phyloP scores from a whole-genome alignment of 371 early-diverging fungal species.

The Syncephalastrum sp. region DNA sequence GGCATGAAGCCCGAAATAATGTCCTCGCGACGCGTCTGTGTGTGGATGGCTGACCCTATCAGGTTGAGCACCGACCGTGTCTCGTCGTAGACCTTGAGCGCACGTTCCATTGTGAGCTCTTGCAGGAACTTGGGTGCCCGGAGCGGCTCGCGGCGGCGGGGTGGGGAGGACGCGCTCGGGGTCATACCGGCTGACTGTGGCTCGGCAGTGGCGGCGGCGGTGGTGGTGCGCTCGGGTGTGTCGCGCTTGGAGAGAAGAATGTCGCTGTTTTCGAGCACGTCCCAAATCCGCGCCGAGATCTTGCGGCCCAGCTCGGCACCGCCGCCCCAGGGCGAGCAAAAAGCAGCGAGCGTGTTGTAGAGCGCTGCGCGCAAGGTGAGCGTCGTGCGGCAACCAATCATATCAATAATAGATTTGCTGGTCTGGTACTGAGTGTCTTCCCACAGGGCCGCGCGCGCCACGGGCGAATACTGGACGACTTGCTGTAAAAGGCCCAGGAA shows the following conservation, averaged over 20 bases:
- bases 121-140: conserved; percentile 20
- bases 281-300: conserved; percentile 31
- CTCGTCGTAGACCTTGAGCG: conserved; percentile 76
- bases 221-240: neutral
- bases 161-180: neutral
- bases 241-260: conserved; percentile 32
- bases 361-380: conserved; percentile 35
- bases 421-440: conserved; percentile 12
- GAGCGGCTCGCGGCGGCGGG: neutral
- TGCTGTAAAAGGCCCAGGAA: conserved; percentile 35
- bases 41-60: conserved; percentile 70
- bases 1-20: conserved; percentile 37
- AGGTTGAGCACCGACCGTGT: conserved; percentile 80
- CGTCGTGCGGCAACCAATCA: conserved; percentile 26
- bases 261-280: conserved; percentile 29
- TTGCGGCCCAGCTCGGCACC: conserved; percentile 28
- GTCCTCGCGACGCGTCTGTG: conserved; percentile 38
- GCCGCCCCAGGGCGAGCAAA: conserved; percentile 43
- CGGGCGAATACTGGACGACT: conserved; percentile 37
- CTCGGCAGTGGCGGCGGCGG: neutral
- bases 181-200: neutral
- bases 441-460: conserved; percentile 35
- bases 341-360: conserved; percentile 39
- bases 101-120: conserved; percentile 36
- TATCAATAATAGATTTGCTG: conserved; percentile 12